Percentiles rank a stretch among this genome's conserved stretches.
Conservation (phyloP, 208 protist species). For the Plasmodiophora brassicae region DNA sequence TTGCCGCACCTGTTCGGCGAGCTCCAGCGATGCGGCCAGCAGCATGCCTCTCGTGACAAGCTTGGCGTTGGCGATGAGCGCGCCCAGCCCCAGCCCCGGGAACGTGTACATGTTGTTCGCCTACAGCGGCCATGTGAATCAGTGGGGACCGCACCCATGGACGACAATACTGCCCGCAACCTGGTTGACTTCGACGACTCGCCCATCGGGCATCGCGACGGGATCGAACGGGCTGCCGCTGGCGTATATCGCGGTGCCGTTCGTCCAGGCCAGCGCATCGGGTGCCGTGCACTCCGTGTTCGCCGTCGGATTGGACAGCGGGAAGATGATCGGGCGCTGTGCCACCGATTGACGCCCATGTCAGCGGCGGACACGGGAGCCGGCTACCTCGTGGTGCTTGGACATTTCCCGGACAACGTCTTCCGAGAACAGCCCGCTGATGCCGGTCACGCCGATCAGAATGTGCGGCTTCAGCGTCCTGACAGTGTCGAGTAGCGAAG, state of each 20-base stretch:
- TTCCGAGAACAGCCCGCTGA: slow-evolving; percentile 47
- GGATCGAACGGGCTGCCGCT: slow-evolving; percentile 53
- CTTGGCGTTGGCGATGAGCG: slow-evolving; percentile 42
- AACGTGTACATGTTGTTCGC: slow-evolving; percentile 64
- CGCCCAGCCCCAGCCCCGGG: slow-evolving; percentile 58
- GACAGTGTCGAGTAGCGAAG: slow-evolving; percentile 43
- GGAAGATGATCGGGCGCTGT: slow-evolving; percentile 53
- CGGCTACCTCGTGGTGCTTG: neutral
- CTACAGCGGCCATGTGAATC: slow-evolving; percentile 31
- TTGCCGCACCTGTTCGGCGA: neutral
- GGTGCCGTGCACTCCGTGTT: slow-evolving; percentile 54
- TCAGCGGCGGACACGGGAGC: neutral
- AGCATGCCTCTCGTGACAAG: slow-evolving; percentile 55
- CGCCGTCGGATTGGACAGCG: slow-evolving; percentile 59
- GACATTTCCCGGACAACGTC: slow-evolving; percentile 46
- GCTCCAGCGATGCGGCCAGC: slow-evolving; percentile 25
- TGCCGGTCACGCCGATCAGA: slow-evolving; percentile 52
- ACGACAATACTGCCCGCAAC: slow-evolving; percentile 37
- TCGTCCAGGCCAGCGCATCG: slow-evolving; percentile 45
- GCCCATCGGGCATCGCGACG: neutral
- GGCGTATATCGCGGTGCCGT: slow-evolving; percentile 53
- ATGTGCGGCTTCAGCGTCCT: slow-evolving; percentile 47
- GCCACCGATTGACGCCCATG: neutral
- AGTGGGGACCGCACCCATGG: neutral
- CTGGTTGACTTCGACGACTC: neutral